Evolutionary conservation across 2,329 filamentous ascomycete genomes (phyloP).

Genomic region (Keithomyces neogunnii): DNA sequence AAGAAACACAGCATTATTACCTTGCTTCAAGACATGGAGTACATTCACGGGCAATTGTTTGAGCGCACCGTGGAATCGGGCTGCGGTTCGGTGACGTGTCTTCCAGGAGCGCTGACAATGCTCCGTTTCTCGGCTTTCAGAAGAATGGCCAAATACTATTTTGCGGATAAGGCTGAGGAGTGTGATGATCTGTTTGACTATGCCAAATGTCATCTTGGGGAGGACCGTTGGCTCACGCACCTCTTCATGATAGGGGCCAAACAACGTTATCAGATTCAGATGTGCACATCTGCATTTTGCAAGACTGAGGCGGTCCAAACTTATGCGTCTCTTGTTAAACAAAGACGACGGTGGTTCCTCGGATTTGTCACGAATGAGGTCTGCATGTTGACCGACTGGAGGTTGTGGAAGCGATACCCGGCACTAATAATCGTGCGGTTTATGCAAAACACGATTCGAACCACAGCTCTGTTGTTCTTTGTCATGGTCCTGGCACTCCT

Average conservation of each 20-base stretch:
- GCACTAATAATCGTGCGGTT: slow-evolving; percentile 79
- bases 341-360: slow-evolving; percentile 91
- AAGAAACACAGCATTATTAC: slow-evolving; percentile 84
- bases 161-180: slow-evolving; percentile 91
- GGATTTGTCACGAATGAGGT: slow-evolving; percentile 98
- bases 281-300: slow-evolving; percentile 96
- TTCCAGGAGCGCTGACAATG: slow-evolving; percentile 92
- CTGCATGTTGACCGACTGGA: slow-evolving; percentile 92
- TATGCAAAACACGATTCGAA: slow-evolving; percentile 93
- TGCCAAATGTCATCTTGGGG: slow-evolving; percentile 88
- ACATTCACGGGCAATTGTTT: slow-evolving; percentile 92
- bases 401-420: slow-evolving; percentile 86
- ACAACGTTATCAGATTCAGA: slow-evolving; percentile 89
- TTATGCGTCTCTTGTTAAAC: slow-evolving; percentile 78
- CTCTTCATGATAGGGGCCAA: slow-evolving; percentile 97
- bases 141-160: slow-evolving; percentile 97
- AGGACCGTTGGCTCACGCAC: slow-evolving; percentile 95
- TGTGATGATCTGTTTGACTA: slow-evolving; percentile 96
- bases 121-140: slow-evolving; percentile 92
- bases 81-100: slow-evolving; percentile 87
- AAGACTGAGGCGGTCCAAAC: slow-evolving; percentile 96
- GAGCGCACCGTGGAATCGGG: slow-evolving; percentile 92
- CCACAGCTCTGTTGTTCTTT: slow-evolving; percentile 88
- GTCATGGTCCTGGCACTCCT: slow-evolving; percentile 83
- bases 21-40: slow-evolving; percentile 94